Evolutionary conservation across 2,329 filamentous ascomycete genomes (phyloP).

Genomic region (Coniochaeta sp.): DNA sequence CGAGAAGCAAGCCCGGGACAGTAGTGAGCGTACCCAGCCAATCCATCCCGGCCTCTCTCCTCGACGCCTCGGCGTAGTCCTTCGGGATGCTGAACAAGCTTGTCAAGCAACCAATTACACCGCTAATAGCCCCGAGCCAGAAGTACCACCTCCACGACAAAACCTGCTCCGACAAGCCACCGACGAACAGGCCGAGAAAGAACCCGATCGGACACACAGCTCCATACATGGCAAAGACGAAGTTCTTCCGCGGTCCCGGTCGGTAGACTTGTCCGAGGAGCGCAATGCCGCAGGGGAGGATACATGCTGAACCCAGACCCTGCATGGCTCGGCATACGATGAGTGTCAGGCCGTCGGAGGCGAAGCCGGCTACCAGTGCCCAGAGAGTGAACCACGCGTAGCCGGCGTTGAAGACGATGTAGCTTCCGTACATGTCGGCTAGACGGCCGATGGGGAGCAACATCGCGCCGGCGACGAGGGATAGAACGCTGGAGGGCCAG

Average conservation of each 20-base stretch:
- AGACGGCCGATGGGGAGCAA: conserved; percentile 43
- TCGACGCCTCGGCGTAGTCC: conserved; percentile 9
- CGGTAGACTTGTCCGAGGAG: conserved; percentile 51
- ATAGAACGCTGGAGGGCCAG: conserved; percentile 47
- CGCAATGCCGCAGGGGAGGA: conserved; percentile 51
- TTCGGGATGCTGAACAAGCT: conserved; percentile 5
- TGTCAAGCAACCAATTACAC: conserved; percentile 32
- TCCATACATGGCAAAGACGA: conserved; percentile 43
- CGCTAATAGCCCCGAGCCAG: conserved; percentile 43
- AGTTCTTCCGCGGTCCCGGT: conserved; percentile 53
- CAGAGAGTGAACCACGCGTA: conserved; percentile 44
- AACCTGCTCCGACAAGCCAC: conserved; percentile 46
- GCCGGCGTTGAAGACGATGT: conserved; percentile 35
- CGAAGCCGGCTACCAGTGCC: conserved; percentile 49
- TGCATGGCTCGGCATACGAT: conserved; percentile 52
- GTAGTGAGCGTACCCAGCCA: conserved; percentile 37
- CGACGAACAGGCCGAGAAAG: conserved; percentile 49
- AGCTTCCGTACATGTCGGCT: conserved; percentile 39
- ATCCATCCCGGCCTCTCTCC: conserved; percentile 47
- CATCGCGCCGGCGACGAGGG: conserved; percentile 30
- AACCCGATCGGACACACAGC: conserved; percentile 36
- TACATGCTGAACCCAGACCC: conserved; percentile 51
- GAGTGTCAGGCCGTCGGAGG: conserved; percentile 48
- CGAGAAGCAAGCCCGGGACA: conserved; percentile 35
- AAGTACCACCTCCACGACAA: conserved; percentile 52